Conservation (phyloP, 768 basidiomycete genomes). For the Phanerochaete sordida region DNA sequence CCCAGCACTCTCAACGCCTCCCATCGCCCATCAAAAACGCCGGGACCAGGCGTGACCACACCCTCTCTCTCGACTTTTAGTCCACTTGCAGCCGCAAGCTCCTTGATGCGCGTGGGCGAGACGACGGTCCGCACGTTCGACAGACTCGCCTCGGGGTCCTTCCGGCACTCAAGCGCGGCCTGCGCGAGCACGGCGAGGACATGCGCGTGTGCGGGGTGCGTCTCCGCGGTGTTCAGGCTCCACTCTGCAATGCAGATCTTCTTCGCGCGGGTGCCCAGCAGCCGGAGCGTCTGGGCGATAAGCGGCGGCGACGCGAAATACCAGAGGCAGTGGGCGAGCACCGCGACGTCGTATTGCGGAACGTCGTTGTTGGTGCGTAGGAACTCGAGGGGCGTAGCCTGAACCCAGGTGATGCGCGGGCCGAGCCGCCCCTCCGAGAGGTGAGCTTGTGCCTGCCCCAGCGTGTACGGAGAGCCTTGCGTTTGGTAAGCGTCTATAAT, state of each 20-base stretch:
- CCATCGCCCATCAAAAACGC: constrained; percentile 34
- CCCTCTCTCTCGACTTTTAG: constrained; percentile 11
- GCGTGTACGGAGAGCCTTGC: constrained; percentile 30
- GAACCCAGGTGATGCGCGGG: constrained; percentile 30
- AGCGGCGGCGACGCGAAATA: constrained; percentile 35
- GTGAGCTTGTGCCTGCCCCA: constrained; percentile 34
- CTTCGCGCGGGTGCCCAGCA: constrained; percentile 22
- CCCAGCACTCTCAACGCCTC: constrained; percentile 26
- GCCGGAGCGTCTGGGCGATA: constrained; percentile 26
- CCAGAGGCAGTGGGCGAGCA: constrained; percentile 36
- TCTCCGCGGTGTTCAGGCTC: constrained; percentile 20
- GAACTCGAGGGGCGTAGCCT: not conserved
- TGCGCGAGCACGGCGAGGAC: constrained; percentile 36
- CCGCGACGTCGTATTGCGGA: constrained; percentile 14
- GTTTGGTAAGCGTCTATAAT: too few relatives aligned
- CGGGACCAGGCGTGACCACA: constrained; percentile 18
- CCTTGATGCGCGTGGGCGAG: constrained; percentile 29
- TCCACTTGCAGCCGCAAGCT: constrained; percentile 23
- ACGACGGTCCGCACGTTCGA: constrained; percentile 36
- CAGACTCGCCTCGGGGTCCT: constrained; percentile 10
- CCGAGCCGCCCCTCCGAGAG: constrained; percentile 29
- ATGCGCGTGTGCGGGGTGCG: constrained; percentile 25
- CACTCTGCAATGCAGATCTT: constrained; percentile 34
- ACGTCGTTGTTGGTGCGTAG: not conserved
- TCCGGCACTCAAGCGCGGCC: constrained; percentile 31